Percentiles rank a stretch among this genome's conserved stretches.
Conservation (phyloP, 2,329 filamentous ascomycete species). For the Pseudocercospora macadamiae region DNA sequence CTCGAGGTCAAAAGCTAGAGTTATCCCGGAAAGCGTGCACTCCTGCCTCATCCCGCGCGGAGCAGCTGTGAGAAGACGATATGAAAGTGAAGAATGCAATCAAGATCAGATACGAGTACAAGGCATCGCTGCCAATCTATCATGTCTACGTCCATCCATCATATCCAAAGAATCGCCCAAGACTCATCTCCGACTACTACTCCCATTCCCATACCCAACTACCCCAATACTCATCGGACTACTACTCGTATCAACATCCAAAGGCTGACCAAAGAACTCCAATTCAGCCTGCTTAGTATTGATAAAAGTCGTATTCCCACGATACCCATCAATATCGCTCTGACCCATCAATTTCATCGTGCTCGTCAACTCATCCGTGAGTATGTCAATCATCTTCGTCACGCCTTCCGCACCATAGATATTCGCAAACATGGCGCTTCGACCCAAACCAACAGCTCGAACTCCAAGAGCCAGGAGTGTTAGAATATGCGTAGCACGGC, state of each 20-base stretch:
- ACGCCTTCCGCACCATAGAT: slow-evolving; percentile 65
- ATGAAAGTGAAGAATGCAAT: too few species aligned
- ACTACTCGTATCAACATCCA: slow-evolving; percentile 4
- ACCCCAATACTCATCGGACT: background rate
- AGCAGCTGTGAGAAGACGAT: too few species aligned
- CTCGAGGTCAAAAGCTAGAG: too few species aligned
- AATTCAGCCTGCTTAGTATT: slow-evolving; percentile 23
- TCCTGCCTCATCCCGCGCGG: too few species aligned
- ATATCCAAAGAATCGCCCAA: too few species aligned
- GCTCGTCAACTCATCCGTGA: slow-evolving; percentile 20
- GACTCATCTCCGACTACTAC: background rate
- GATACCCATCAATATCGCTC: slow-evolving; percentile 18
- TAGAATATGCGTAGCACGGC: slow-evolving; percentile 41
- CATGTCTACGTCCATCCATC: background rate
- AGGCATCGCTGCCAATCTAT: too few species aligned
- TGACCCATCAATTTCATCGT: slow-evolving; percentile 24
- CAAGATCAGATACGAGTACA: too few species aligned
- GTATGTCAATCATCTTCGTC: slow-evolving; percentile 19
- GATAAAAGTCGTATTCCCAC: slow-evolving; percentile 22
- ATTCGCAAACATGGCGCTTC: slow-evolving; percentile 57
- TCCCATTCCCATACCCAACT: background rate
- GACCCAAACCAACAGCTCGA: slow-evolving; percentile 49
- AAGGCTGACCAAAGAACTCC: slow-evolving; percentile 18
- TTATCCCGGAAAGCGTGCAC: too few species aligned
- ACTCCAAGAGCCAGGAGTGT: slow-evolving; percentile 45